Percentiles rank a stretch among this genome's conserved stretches.
Conservation (phyloP, 352 stramenopile genomes). For the Globisporangium alternatum region DNA sequence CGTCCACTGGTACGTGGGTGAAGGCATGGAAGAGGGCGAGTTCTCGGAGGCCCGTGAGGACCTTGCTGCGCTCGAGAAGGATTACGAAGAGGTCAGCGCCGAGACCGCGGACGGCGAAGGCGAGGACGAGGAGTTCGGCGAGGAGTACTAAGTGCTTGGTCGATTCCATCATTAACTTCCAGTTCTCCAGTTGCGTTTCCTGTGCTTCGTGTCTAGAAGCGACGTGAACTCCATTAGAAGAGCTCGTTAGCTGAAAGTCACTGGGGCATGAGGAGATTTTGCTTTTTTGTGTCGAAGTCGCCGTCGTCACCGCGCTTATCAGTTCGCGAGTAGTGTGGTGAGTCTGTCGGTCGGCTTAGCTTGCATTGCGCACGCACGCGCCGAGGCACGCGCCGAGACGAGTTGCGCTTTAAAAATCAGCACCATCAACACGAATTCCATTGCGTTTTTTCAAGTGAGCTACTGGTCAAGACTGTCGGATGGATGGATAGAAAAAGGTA, state of each 20-base stretch:
- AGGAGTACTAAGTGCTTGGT: constrained; percentile 71
- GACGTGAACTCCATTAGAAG: constrained; percentile 5
- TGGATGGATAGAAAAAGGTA: neutral
- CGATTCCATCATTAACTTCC: neutral
- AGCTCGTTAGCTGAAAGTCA: neutral
- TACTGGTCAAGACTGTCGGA: neutral
- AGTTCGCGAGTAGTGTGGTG: constrained; percentile 8
- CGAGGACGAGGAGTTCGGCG: constrained; percentile 90
- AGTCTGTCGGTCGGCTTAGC: neutral
- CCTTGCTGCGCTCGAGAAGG: constrained; percentile 97
- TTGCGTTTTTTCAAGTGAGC: neutral
- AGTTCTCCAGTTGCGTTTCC: neutral
- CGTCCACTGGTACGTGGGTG: constrained; percentile 98
- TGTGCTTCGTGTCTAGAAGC: neutral
- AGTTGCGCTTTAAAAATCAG: neutral
- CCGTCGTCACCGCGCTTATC: constrained; percentile 2
- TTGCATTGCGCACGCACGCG: neutral
- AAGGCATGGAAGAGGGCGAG: constrained; percentile 99
- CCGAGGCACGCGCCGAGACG: neutral
- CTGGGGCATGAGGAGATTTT: neutral
- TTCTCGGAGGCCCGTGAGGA: constrained; percentile 98
- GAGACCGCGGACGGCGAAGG: constrained; percentile 94
- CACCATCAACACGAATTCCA: constrained; percentile 3
- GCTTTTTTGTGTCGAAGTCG: neutral
- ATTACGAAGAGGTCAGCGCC: constrained; percentile 98